A percentile compares a stretch with the other conserved stretches of the same genome.
These are phyloP conservation scores for Canavalia ensiformis DNA, from an alignment of 306 rosid genomes.

Conservation along the genomic window DNA sequence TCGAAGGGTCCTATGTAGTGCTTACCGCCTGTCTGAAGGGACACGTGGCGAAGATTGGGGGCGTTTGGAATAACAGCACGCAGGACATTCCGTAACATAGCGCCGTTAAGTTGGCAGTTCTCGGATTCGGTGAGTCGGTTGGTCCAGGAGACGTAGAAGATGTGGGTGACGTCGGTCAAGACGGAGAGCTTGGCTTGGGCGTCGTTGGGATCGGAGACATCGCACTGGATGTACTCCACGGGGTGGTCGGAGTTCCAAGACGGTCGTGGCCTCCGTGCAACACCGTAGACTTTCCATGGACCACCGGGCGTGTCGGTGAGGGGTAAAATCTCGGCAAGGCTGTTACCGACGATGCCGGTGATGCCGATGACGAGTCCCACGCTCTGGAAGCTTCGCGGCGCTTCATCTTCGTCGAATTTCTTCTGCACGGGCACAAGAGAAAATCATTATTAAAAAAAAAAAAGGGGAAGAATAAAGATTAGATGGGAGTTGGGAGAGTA, in stretches of 20 bases:
- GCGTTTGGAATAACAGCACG: conserved; percentile 68
- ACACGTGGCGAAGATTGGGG: conserved; percentile 70
- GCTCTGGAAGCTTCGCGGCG: conserved; percentile 54
- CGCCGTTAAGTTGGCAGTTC: conserved; percentile 67
- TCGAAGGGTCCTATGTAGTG: conserved; percentile 74
- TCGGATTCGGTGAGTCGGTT: conserved; percentile 60
- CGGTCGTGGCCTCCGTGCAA: conserved; percentile 79
- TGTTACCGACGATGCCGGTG: conserved; percentile 81
- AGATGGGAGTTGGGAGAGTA: too few relatives aligned
- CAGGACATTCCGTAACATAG: conserved; percentile 67
- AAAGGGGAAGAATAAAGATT: neutral
- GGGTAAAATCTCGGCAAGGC: conserved; percentile 86
- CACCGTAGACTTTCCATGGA: conserved; percentile 85
- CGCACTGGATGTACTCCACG: conserved; percentile 76
- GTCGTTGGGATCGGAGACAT: conserved; percentile 64
- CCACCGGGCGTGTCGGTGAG: conserved; percentile 83
- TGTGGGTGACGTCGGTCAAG: conserved; percentile 71
- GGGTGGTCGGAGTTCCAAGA: conserved; percentile 77
- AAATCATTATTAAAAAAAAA: neutral
- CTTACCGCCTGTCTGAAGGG: conserved; percentile 74
- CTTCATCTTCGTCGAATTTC: conserved; percentile 66
- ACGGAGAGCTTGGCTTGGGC: conserved; percentile 65
- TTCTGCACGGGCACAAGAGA: conserved; percentile 49
- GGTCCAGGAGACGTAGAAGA: conserved; percentile 75
- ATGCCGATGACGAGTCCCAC: conserved; percentile 73